Evolutionary conservation across 768 basidiomycete species (phyloP).

Genomic region (Phylloporus rhodoxanthus): DNA sequence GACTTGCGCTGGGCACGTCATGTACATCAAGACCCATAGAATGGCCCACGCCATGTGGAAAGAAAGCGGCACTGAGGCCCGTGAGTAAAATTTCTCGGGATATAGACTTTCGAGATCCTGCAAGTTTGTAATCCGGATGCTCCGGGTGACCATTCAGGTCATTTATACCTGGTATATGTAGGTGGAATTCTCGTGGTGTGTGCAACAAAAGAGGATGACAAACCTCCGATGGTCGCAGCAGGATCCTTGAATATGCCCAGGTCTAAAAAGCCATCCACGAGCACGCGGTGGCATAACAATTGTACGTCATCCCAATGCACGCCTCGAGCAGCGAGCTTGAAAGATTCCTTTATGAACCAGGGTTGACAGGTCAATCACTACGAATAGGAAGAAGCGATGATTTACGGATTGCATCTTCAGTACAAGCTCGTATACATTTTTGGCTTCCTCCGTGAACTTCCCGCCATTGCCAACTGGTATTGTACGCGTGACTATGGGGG

Average conservation of each 20-base stretch:
- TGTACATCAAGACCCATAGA: conserved; percentile 93
- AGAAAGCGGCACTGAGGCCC: conserved; percentile 81
- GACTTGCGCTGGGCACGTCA: conserved; percentile 80
- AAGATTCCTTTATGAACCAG: conserved; percentile 50
- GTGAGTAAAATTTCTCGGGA: conserved; percentile 59
- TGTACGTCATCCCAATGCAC: conserved; percentile 89
- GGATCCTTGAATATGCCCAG: conserved; percentile 83
- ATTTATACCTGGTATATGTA: conserved; percentile 3
- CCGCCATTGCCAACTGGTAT: conserved; percentile 95
- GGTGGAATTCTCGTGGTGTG: background rate
- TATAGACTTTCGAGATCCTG: conserved; percentile 15
- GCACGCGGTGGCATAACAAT: conserved; percentile 70
- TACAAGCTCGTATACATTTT: conserved; percentile 81
- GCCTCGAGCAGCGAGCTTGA: conserved; percentile 66
- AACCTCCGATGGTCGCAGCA: conserved; percentile 29
- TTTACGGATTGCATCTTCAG: conserved; percentile 82
- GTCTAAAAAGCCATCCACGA: conserved; percentile 75
- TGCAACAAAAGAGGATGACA: background rate
- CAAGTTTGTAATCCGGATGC: background rate
- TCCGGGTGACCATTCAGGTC: conserved; percentile 1
- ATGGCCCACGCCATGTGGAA: conserved; percentile 91
- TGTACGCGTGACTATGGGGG: conserved; percentile 55
- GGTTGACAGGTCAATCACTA: background rate
- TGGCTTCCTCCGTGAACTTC: conserved; percentile 75
- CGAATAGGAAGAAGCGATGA: background rate